Evolutionary conservation across 1,284 basidiomycete species (phyloP).

Genomic region (Leucoagaricus sp.): DNA sequence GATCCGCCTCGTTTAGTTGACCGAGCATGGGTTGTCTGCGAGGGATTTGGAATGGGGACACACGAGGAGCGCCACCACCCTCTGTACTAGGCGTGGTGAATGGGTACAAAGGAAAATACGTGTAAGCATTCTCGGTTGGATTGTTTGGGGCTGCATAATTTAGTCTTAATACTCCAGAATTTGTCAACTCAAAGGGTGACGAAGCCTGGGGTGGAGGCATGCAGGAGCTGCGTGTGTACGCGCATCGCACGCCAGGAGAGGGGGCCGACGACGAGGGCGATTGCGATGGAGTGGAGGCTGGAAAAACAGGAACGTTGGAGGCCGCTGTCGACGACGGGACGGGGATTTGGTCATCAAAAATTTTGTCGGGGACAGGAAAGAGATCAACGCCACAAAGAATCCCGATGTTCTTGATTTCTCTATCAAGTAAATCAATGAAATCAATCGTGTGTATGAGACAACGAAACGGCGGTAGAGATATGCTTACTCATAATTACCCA

Average conservation of each 20-base stretch:
- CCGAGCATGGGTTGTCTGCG: slow-evolving; percentile 34
- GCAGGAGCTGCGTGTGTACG: slow-evolving; percentile 11
- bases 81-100: slow-evolving; percentile 28
- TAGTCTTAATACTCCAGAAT: slow-evolving; percentile 9
- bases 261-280: slow-evolving; percentile 9
- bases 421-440: slow-evolving; percentile 22
- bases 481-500: slow-evolving; percentile 29
- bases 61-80: slow-evolving; percentile 3
- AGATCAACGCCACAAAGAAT: slow-evolving; percentile 66
- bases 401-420: slow-evolving; percentile 51
- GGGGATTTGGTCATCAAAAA: slow-evolving; percentile 18
- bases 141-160: slow-evolving; percentile 9
- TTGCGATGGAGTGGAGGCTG: slow-evolving; percentile 14
- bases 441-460: neutral
- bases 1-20: slow-evolving; percentile 24
- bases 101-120: slow-evolving; percentile 35
- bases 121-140: slow-evolving; percentile 18
- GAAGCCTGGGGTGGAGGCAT: neutral
- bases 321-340: slow-evolving; percentile 9
- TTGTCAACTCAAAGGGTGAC: slow-evolving; percentile 12
- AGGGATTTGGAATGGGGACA: slow-evolving; percentile 32
- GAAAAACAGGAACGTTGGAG: slow-evolving; percentile 14
- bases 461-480: slow-evolving; percentile 2
- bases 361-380: slow-evolving; percentile 47
- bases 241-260: slow-evolving; percentile 1